Evolutionary conservation across 148 eudicot genomes (phyloP), one percentile per base, ranked within the genome.

Genomic region (Nepenthes gracilis): DNA sequence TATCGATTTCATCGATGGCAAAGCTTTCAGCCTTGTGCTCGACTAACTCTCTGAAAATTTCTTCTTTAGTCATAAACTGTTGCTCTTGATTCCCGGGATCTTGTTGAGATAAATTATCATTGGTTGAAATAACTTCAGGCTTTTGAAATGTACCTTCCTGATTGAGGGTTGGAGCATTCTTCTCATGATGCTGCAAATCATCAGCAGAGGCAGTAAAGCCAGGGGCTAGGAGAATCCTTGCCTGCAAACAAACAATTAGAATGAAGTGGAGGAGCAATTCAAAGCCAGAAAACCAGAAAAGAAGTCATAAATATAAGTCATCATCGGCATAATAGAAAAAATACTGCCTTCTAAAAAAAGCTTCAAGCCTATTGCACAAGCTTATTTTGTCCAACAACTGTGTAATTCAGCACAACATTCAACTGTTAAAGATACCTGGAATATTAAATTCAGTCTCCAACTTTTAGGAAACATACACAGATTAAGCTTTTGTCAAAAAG

Each of bases 171-270:
- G 72, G 59, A 71, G 49, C 43, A 53, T 55, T 74, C 43, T 65
- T 79, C 35, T 72, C 81, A 51, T 55, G 43, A 6, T 58, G 68
- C 61, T 62, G 84, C 50, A 60, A 59, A 67, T 78, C 70, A 33
- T 73, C 75, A n/a, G 62, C 63, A 63, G 74, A 61, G 38, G 62
- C 73, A 61, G 75, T 66, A 70, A 77, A 81, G 38, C 78, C 83
- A 13, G 88, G 83, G 52, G 72, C 83, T 34, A 83, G 71, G 51
- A 88, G 91, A 67, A 85, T 92, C 74, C 98, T 88, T 65, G 98
- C 98, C 98, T 92, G 82, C 48, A 68, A 67, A 68, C 11, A 35
- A 54, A 58, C 52, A 63, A 11, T 69, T 9, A 62, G 33, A 6
- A 4, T 0, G 36, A 34, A 4, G 57, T 33, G 33, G 2, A 43